A percentile compares a stretch with the other conserved stretches of the same genome.
These are phyloP conservation scores for Globisporangium canariense DNA, from an alignment of 352 stramenopile genomes.

Conservation along the genomic window DNA sequence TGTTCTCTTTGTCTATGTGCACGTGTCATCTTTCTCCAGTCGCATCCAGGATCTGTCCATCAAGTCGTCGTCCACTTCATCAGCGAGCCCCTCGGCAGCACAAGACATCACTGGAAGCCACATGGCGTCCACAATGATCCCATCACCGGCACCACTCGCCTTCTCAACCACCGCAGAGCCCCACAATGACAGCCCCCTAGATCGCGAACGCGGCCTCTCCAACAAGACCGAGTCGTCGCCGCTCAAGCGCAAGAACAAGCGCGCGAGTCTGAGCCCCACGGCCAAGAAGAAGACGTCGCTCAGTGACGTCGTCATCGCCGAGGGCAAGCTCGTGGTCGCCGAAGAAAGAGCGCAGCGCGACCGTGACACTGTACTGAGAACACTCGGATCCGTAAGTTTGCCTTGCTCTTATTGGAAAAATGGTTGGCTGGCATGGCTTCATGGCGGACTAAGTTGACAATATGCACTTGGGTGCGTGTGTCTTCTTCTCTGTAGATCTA, in stretches of 20 bases:
- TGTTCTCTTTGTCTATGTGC: background rate
- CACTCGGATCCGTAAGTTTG: constrained; percentile 43
- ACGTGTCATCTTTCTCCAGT: background rate
- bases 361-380: constrained; percentile 19
- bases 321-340: constrained; percentile 48
- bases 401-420: background rate
- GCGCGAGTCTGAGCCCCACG: constrained; percentile 25
- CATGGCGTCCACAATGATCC: background rate
- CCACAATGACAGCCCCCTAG: background rate
- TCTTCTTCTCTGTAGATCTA: constrained; percentile 28
- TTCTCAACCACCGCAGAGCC: background rate
- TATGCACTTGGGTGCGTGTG: background rate
- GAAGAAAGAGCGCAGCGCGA: constrained; percentile 33
- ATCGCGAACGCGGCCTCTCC: background rate
- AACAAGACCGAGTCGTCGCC: constrained; percentile 9
- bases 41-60: constrained; percentile 41
- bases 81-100: background rate
- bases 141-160: background rate
- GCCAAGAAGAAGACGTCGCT: constrained; percentile 18
- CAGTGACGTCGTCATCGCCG: constrained; percentile 36
- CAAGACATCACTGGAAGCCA: background rate
- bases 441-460: background rate
- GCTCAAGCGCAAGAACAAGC: constrained; percentile 41
- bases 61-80: background rate
- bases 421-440: constrained; percentile 1